A percentile compares a stretch with the other conserved stretches of the same genome.
phyloP scores from a whole-genome alignment of 2,329 filamentous ascomycete species.

The Talaromyces pinophilus region DNA sequence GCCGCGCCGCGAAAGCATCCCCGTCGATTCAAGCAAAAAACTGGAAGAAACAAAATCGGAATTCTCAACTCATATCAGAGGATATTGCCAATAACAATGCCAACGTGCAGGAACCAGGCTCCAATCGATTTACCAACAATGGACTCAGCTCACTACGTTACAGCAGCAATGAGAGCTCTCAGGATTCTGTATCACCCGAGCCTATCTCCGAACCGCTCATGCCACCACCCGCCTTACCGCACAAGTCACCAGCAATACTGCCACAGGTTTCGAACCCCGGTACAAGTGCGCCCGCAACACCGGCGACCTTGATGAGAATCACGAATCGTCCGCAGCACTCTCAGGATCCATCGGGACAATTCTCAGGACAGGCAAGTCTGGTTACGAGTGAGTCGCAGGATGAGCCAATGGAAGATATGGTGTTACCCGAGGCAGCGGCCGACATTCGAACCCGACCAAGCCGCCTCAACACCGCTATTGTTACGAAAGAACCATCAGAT shows the following conservation, averaged over 20 bases:
- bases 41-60: constrained; percentile 37
- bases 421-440: constrained; percentile 71
- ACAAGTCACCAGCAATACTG: constrained; percentile 43
- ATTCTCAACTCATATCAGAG: constrained; percentile 35
- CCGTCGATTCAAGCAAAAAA: constrained; percentile 47
- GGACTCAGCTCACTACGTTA: constrained; percentile 35
- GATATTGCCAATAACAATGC: constrained; percentile 32
- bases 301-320: constrained; percentile 83
- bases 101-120: constrained; percentile 38
- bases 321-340: constrained; percentile 49
- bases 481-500: constrained; percentile 58
- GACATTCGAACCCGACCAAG: constrained; percentile 52
- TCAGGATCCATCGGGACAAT: constrained; percentile 41
- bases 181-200: constrained; percentile 53
- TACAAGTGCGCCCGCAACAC: constrained; percentile 69
- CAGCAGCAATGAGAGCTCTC: constrained; percentile 48
- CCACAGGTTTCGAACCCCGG: constrained; percentile 35
- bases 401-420: constrained; percentile 63
- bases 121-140: constrained; percentile 30
- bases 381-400: constrained; percentile 50
- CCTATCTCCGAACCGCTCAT: constrained; percentile 53
- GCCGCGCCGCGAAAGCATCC: constrained; percentile 46
- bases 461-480: constrained; percentile 52
- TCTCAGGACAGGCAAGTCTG: constrained; percentile 37
- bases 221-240: constrained; percentile 52